Evolutionary conservation across 2,329 filamentous ascomycete genomes (phyloP).

Genomic region (Epichloe amarillans): DNA sequence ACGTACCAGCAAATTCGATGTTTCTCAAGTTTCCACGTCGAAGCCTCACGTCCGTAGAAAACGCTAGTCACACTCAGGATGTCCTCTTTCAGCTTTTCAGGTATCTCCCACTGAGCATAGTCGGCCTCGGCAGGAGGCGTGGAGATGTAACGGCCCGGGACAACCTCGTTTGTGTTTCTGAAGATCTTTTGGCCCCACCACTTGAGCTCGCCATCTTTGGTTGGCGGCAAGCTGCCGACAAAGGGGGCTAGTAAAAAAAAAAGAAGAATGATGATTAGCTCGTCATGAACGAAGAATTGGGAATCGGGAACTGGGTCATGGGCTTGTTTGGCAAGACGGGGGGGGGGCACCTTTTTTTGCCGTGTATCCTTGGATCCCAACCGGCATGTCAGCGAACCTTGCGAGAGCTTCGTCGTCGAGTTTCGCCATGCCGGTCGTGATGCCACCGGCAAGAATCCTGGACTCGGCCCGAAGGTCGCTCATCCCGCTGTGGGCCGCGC

Average conservation of each 20-base stretch:
- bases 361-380: conserved; percentile 28
- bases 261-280: too few relatives aligned
- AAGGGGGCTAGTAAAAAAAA: conserved; percentile 32
- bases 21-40: conserved; percentile 44
- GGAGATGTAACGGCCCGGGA: conserved; percentile 41
- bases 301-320: too few relatives aligned
- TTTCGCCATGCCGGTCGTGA: conserved; percentile 43
- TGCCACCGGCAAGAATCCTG: conserved; percentile 44
- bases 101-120: conserved; percentile 50
- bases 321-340: too few relatives aligned
- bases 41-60: conserved; percentile 45
- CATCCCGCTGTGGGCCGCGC: conserved; percentile 32
- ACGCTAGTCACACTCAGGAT: conserved; percentile 41
- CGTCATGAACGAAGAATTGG: too few relatives aligned
- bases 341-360: conserved; percentile 16
- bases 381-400: conserved; percentile 35
- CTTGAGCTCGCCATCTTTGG: conserved; percentile 35
- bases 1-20: conserved; percentile 54
- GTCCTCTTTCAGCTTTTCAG: conserved; percentile 41
- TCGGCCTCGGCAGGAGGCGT: conserved; percentile 40
- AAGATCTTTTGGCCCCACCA: conserved; percentile 52
- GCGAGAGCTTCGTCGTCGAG: conserved; percentile 33
- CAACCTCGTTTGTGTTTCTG: conserved; percentile 37
- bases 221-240: conserved; percentile 44
- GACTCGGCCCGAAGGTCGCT: conserved; percentile 35